phyloP scores from a whole-genome alignment of 352 stramenopile species.

The Globisporangium nagaii region DNA sequence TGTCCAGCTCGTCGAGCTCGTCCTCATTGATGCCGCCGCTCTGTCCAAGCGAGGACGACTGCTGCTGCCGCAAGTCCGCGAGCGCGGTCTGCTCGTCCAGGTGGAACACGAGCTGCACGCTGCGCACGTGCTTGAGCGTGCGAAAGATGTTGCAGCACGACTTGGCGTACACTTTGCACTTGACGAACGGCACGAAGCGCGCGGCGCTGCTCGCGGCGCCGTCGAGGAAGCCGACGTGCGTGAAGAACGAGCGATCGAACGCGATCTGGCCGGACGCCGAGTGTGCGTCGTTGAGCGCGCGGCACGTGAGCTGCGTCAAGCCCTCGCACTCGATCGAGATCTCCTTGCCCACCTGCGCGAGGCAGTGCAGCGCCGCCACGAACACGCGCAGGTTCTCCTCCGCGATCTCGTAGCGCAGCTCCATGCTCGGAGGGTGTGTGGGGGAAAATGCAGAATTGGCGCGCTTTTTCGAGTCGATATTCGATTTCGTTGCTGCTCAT shows the following conservation, averaged over 20 bases:
- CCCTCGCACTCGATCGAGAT: constrained; percentile 69
- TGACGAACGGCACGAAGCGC: constrained; percentile 36
- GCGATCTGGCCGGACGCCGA: constrained; percentile 65
- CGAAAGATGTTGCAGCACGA: constrained; percentile 78
- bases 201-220: constrained; percentile 2
- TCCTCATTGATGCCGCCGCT: constrained; percentile 1
- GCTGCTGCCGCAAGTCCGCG: constrained; percentile 16
- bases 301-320: constrained; percentile 40
- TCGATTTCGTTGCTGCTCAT: too few species aligned
- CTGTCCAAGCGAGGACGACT: constrained; percentile 1
- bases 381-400: constrained; percentile 77
- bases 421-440: too few species aligned
- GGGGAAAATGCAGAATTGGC: too few species aligned
- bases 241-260: constrained; percentile 71
- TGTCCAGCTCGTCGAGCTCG: constrained; percentile 37
- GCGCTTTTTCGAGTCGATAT: background rate
- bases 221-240: constrained; percentile 14
- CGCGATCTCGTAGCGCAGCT: constrained; percentile 64
- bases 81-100: constrained; percentile 32
- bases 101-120: constrained; percentile 57
- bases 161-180: constrained; percentile 76
- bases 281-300: constrained; percentile 80
- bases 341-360: constrained; percentile 78
- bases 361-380: constrained; percentile 71
- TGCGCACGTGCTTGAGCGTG: constrained; percentile 79